These are phyloP conservation scores for Leptomonas seymouri DNA, from an alignment of 208 protist species.

Conservation along the genomic window DNA sequence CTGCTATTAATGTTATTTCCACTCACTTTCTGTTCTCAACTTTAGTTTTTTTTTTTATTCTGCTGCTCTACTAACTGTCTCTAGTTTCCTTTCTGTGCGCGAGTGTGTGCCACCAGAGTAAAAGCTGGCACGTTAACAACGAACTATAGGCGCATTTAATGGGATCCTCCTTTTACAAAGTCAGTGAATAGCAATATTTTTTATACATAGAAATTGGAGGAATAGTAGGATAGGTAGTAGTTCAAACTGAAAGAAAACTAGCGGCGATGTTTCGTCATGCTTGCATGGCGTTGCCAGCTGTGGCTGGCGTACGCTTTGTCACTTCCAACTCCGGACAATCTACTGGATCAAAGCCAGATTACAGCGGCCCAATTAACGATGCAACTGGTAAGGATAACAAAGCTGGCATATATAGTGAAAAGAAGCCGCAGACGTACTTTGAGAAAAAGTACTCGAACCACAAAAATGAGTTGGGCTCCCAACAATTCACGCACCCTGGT, in stretches of 20 bases:
- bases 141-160: too few relatives aligned
- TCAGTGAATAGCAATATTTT: too few relatives aligned
- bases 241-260: neutral
- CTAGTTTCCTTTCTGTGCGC: too few relatives aligned
- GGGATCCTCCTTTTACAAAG: too few relatives aligned
- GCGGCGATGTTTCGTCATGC: slow-evolving; percentile 19
- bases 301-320: slow-evolving; percentile 15
- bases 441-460: slow-evolving; percentile 65
- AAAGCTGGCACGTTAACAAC: too few relatives aligned
- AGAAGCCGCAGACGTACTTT: slow-evolving; percentile 58
- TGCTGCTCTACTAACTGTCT: too few relatives aligned
- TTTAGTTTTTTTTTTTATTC: too few relatives aligned
- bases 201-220: neutral
- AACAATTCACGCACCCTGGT: slow-evolving; percentile 32
- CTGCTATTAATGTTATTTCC: too few relatives aligned
- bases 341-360: slow-evolving; percentile 10
- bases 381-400: slow-evolving; percentile 66
- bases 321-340: slow-evolving; percentile 1
- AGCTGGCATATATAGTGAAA: slow-evolving; percentile 56
- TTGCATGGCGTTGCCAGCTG: slow-evolving; percentile 13
- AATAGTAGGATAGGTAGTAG: neutral
- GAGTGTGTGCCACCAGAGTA: too few relatives aligned
- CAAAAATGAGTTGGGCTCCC: slow-evolving; percentile 40
- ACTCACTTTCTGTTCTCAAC: too few relatives aligned
- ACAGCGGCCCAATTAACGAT: slow-evolving; percentile 34